Percentiles rank a stretch among this genome's conserved stretches.
Conservation (phyloP, 2,329 filamentous ascomycete species). For the Hypocrella siamensis region DNA sequence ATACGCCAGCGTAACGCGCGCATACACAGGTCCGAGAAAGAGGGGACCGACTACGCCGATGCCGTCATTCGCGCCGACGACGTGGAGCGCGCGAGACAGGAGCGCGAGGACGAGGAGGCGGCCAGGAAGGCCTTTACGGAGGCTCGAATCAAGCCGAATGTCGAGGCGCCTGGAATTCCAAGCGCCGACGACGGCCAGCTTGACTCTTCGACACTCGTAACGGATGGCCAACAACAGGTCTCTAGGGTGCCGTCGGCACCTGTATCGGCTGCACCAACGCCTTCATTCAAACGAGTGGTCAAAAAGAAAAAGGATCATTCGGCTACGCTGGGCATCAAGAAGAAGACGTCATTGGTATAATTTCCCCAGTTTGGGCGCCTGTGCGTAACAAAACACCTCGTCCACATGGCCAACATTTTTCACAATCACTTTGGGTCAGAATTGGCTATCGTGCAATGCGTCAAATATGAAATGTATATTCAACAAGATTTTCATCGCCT, state of each 20-base stretch:
- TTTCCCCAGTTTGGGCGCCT: not conserved
- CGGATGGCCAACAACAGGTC: not conserved
- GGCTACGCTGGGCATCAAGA: slow-evolving; percentile 71
- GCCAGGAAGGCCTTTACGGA: slow-evolving; percentile 64
- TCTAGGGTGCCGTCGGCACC: not conserved
- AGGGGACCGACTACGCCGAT: slow-evolving; percentile 45
- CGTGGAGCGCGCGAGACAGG: slow-evolving; percentile 46
- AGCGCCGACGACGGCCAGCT: not conserved
- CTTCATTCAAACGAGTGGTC: slow-evolving; percentile 54
- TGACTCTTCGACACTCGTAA: not conserved
- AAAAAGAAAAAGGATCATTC: slow-evolving; percentile 81
- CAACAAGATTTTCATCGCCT: too few species aligned
- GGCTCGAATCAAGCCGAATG: too few species aligned
- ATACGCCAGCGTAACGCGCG: slow-evolving; percentile 84
- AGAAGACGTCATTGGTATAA: slow-evolving; percentile 46
- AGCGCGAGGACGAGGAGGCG: slow-evolving; percentile 70
- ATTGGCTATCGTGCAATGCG: not conserved
- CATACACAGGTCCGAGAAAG: slow-evolving; percentile 59
- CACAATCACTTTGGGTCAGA: too few species aligned
- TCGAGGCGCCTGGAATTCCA: slow-evolving; percentile 33
- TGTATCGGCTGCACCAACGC: slow-evolving; percentile 13
- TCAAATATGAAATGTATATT: not conserved
- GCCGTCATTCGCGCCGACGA: slow-evolving; percentile 38
- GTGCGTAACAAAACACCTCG: not conserved
- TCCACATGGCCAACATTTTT: too few species aligned